These are phyloP conservation scores for Plantago major DNA, from an alignment of 257 asterid species.

Conservation along the genomic window DNA sequence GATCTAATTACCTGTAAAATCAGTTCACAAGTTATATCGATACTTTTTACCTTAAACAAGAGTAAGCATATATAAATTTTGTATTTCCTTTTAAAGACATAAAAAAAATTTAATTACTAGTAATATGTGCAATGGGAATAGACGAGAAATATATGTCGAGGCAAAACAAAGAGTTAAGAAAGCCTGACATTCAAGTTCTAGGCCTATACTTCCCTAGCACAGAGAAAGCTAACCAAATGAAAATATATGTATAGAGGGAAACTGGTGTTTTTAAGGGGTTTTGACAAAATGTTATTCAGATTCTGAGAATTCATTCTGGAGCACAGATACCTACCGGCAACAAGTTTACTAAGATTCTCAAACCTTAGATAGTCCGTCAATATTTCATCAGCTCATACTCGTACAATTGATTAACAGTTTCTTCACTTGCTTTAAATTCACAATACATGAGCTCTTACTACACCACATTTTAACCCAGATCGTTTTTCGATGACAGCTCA, in stretches of 20 bases:
- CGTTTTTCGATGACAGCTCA: constrained; percentile 2
- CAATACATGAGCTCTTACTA: neutral
- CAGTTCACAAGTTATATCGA: constrained; percentile 1
- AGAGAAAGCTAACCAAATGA: constrained; percentile 1
- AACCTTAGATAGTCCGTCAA: too few relatives aligned
- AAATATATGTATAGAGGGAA: neutral
- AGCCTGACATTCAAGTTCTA: neutral
- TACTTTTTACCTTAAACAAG: neutral
- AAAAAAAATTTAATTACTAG: neutral
- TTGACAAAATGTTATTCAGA: too few relatives aligned
- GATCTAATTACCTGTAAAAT: constrained; percentile 77
- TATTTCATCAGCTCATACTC: too few relatives aligned
- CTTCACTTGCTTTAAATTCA: neutral
- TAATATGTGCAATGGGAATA: neutral
- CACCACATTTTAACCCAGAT: neutral
- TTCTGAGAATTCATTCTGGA: neutral
- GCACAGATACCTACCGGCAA: too few relatives aligned
- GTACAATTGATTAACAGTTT: too few relatives aligned
- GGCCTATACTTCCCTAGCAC: constrained; percentile 1
- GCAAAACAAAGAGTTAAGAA: neutral
- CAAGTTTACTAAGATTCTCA: too few relatives aligned
- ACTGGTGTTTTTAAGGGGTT: neutral
- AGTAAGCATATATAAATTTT: neutral
- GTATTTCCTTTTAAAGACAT: too few relatives aligned
- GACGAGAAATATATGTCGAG: neutral